Evolutionary conservation across 2,329 filamentous ascomycete species (phyloP).

Genomic region (Annulohypoxylon truncatum): DNA sequence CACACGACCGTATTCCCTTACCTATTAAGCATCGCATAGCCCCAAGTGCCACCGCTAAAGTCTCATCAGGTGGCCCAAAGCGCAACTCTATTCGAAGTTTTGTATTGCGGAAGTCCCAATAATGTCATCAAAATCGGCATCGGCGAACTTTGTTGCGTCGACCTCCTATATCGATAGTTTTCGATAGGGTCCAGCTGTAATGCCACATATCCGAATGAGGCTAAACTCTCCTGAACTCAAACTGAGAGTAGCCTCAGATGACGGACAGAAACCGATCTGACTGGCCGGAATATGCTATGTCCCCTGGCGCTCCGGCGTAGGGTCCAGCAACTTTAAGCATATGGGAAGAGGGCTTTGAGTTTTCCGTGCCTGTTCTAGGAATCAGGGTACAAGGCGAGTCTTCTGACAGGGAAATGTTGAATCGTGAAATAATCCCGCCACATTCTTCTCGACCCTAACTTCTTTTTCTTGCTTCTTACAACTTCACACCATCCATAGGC

Average conservation of each 20-base stretch:
- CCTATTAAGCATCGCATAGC: background rate
- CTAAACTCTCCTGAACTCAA: constrained; percentile 11
- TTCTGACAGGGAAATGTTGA: background rate
- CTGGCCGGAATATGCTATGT: background rate
- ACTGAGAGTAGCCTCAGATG: constrained; percentile 17
- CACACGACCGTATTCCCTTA: background rate
- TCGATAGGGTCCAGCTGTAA: background rate
- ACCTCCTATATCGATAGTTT: constrained; percentile 5
- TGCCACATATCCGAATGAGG: constrained; percentile 10
- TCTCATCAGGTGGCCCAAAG: constrained; percentile 1
- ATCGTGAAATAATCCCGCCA: background rate
- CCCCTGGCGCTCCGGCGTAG: background rate
- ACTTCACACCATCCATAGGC: background rate
- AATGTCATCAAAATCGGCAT: background rate
- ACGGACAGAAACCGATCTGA: background rate
- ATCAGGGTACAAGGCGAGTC: background rate
- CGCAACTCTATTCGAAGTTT: constrained; percentile 22
- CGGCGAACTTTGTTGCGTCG: constrained; percentile 11
- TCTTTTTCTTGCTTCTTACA: background rate
- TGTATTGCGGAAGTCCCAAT: background rate
- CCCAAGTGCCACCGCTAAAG: constrained; percentile 10
- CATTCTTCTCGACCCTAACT: background rate
- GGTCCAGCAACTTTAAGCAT: constrained; percentile 8
- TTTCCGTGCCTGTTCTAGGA: constrained; percentile 6
- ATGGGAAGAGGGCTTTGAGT: constrained; percentile 11